These are phyloP conservation scores for Agapanthus africanus DNA, from an alignment of 106 monocot genomes.

Conservation along the genomic window DNA sequence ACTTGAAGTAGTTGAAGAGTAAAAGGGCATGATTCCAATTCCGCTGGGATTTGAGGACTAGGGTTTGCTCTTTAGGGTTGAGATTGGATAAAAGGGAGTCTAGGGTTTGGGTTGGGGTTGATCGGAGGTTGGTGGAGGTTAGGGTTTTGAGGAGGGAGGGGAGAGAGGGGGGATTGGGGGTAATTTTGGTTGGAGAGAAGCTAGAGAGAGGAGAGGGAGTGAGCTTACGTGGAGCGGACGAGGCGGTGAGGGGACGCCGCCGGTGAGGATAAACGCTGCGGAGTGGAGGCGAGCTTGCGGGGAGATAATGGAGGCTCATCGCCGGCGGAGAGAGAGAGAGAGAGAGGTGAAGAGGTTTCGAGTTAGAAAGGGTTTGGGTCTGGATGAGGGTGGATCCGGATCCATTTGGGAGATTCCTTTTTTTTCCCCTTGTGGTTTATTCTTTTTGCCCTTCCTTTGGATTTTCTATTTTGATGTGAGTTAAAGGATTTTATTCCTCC, in stretches of 20 bases:
- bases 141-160: constrained; percentile 14
- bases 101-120: constrained; percentile 13
- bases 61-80: constrained; percentile 62
- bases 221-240: constrained; percentile 9
- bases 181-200: constrained; percentile 5
- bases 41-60: constrained; percentile 46
- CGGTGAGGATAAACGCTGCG: neutral
- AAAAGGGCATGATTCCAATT: constrained; percentile 36
- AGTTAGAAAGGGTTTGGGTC: too few relatives aligned
- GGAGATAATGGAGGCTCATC: constrained; percentile 6
- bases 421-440: too few relatives aligned
- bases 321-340: neutral
- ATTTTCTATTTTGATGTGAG: too few relatives aligned
- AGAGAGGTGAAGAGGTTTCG: neutral
- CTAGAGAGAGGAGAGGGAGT: neutral
- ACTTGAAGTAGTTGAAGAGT: constrained; percentile 38
- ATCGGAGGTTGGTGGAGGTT: neutral
- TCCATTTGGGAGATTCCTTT: too few relatives aligned
- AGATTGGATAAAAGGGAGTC: constrained; percentile 24
- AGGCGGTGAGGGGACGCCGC: neutral
- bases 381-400: too few relatives aligned
- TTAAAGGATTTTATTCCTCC: too few relatives aligned
- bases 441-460: too few relatives aligned
- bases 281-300: neutral
- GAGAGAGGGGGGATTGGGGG: constrained; percentile 7